phyloP scores from a whole-genome alignment of 495 filamentous ascomycete genomes.

The Penicillium bialowiezense region DNA sequence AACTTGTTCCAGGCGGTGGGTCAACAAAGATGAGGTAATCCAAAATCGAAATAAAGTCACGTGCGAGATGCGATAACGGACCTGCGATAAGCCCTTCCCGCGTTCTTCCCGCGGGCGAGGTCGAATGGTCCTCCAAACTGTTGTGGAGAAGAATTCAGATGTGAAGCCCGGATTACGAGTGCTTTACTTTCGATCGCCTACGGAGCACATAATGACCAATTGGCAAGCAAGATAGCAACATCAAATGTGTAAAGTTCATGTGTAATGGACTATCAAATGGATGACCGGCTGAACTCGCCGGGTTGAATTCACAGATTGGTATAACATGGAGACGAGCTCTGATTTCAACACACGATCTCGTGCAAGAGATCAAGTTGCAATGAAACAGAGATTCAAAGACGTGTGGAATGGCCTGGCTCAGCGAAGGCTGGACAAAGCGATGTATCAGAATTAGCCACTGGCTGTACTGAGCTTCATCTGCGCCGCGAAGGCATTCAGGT shows the following conservation, averaged over 20 bases:
- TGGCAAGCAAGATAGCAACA: too few species aligned
- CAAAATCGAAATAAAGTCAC: conserved; percentile 24
- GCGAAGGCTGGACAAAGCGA: neutral
- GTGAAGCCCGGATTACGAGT: too few species aligned
- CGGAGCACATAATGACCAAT: too few species aligned
- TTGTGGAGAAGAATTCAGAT: too few species aligned
- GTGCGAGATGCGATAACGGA: conserved; percentile 23
- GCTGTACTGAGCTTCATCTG: conserved; percentile 35
- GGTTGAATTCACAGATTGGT: conserved; percentile 5
- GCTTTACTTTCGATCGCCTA: too few species aligned
- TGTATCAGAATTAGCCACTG: conserved; percentile 13
- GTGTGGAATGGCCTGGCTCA: neutral
- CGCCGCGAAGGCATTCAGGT: conserved; percentile 59
- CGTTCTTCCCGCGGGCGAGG: too few species aligned
- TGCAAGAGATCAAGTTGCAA: neutral
- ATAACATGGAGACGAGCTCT: neutral
- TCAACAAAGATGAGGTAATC: conserved; percentile 15
- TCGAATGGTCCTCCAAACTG: too few species aligned
- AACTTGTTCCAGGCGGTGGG: neutral
- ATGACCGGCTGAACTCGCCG: conserved; percentile 15
- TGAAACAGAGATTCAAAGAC: neutral
- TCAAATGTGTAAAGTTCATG: too few species aligned
- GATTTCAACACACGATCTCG: neutral
- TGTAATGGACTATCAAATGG: too few species aligned
- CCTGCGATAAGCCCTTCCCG: too few species aligned